Evolutionary conservation across 352 stramenopile genomes (phyloP).

Genomic region (Phytophthora citricola): DNA sequence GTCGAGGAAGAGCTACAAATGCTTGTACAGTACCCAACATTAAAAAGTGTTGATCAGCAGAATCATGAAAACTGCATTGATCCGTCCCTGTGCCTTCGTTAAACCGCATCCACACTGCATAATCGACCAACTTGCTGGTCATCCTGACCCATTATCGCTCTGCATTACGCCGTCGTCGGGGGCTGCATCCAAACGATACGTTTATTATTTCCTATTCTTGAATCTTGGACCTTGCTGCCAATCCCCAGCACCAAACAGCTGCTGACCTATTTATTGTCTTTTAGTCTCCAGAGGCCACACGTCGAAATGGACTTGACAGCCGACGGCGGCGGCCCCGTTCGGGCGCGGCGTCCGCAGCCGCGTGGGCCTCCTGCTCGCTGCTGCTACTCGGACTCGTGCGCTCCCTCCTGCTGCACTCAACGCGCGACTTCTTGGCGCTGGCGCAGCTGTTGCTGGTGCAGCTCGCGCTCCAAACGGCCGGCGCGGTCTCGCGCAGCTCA

Average conservation of each 20-base stretch:
- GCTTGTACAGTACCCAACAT: too few species aligned
- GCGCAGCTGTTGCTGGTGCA: conserved; percentile 41
- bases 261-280: not conserved
- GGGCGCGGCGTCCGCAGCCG: not conserved
- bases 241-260: not conserved
- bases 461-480: conserved; percentile 23
- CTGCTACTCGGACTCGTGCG: conserved; percentile 29
- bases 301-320: conserved; percentile 30
- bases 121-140: too few species aligned
- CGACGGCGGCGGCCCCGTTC: conserved; percentile 11
- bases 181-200: not conserved
- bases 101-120: too few species aligned
- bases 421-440: conserved; percentile 41
- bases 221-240: not conserved
- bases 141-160: too few species aligned
- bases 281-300: conserved; percentile 3
- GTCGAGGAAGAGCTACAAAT: too few species aligned
- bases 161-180: too few species aligned
- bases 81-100: too few species aligned
- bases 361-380: conserved; percentile 11
- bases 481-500: conserved; percentile 8
- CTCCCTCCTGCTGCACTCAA: conserved; percentile 25
- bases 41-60: too few species aligned
- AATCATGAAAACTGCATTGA: too few species aligned
- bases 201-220: not conserved